These are phyloP conservation scores for Wickerhamomyces queroliae DNA, from an alignment of 805 yeast species.

Conservation along the genomic window DNA sequence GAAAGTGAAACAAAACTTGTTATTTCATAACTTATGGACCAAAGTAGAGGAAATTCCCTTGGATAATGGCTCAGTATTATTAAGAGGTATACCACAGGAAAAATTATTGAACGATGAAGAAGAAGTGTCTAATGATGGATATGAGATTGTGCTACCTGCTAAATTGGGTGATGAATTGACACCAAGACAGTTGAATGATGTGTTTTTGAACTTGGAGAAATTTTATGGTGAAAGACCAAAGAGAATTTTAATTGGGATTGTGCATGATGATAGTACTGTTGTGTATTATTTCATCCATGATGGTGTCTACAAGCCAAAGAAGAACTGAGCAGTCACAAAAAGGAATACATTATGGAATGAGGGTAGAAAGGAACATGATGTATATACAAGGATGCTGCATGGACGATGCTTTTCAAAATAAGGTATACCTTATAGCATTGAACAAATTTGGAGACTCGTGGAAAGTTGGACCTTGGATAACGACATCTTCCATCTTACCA, in stretches of 20 bases:
- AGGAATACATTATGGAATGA: neutral
- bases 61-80: constrained; percentile 3
- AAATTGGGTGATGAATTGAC: constrained; percentile 25
- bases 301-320: constrained; percentile 61
- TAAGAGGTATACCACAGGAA: constrained; percentile 19
- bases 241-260: constrained; percentile 47
- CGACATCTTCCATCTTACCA: constrained; percentile 6
- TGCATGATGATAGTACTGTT: constrained; percentile 61
- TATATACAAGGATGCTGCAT: too few species aligned
- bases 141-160: constrained; percentile 31
- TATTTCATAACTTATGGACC: constrained; percentile 19
- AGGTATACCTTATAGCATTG: constrained; percentile 11
- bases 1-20: constrained; percentile 17
- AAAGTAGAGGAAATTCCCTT: constrained; percentile 10
- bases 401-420: constrained; percentile 1
- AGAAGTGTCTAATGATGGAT: neutral
- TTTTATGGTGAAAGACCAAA: constrained; percentile 26
- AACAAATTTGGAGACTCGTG: constrained; percentile 18
- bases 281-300: constrained; percentile 65
- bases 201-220: constrained; percentile 29
- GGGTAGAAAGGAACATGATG: too few species aligned
- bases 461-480: constrained; percentile 15
- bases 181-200: constrained; percentile 30
- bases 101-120: constrained; percentile 14
- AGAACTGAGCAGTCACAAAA: constrained; percentile 28